Conservation (phyloP, 352 stramenopile genomes). For the Globisporangium cystogenes region DNA sequence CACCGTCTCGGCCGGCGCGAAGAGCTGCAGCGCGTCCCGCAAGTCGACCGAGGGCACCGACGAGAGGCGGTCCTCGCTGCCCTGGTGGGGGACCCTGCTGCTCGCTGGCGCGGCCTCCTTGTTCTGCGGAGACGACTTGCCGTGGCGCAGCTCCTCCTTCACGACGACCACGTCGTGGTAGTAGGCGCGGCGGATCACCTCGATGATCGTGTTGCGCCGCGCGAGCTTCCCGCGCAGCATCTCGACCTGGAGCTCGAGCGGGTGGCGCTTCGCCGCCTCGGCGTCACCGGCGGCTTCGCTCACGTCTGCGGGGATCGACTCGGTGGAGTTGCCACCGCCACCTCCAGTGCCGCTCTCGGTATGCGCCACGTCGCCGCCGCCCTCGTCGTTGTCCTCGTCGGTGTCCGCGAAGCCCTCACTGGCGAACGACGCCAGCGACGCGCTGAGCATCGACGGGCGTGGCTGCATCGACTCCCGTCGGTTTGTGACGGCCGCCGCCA, state of each 20-base stretch:
- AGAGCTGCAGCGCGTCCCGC: slow-evolving; percentile 57
- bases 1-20: slow-evolving; percentile 65
- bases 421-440: slow-evolving; percentile 5
- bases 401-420: not conserved
- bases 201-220: slow-evolving; percentile 65
- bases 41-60: slow-evolving; percentile 70
- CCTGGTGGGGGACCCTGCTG: not conserved
- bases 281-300: slow-evolving; percentile 6
- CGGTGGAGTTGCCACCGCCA: not conserved
- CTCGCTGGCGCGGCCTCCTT: not conserved
- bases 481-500: not conserved
- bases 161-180: slow-evolving; percentile 81
- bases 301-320: slow-evolving; percentile 2
- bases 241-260: slow-evolving; percentile 40
- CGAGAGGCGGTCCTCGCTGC: slow-evolving; percentile 34
- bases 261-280: slow-evolving; percentile 28
- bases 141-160: slow-evolving; percentile 68
- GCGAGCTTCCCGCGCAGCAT: slow-evolving; percentile 65
- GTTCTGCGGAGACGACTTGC: not conserved
- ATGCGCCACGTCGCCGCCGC: not conserved
- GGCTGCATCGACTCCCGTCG: not conserved
- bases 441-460: slow-evolving; percentile 8
- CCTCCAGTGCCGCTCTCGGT: not conserved
- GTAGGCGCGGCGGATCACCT: slow-evolving; percentile 70
- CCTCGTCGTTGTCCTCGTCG: not conserved